phyloP scores from a whole-genome alignment of 2,329 filamentous ascomycete genomes.

The Grosmannia huntii region DNA sequence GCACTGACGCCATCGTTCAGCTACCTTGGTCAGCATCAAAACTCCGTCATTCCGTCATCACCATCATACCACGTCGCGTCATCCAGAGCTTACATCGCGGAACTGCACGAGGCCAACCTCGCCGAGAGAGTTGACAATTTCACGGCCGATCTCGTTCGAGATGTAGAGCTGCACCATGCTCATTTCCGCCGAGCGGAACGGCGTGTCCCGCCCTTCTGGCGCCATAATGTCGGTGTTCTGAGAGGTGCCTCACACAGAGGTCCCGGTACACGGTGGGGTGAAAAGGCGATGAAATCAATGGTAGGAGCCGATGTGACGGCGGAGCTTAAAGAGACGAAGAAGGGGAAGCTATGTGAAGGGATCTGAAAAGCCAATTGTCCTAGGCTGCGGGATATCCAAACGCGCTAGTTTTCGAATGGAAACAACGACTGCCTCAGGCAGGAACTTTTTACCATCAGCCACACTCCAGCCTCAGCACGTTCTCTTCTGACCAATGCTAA shows the following conservation, averaged over 20 bases:
- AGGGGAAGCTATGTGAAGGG: background rate
- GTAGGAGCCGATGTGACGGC: constrained; percentile 6
- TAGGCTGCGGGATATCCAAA: constrained; percentile 11
- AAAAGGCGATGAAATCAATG: constrained; percentile 1
- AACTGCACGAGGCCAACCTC: constrained; percentile 96
- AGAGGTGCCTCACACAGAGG: background rate
- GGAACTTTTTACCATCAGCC: background rate
- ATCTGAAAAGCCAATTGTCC: constrained; percentile 3
- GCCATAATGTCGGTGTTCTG: constrained; percentile 36
- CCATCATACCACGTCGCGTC: background rate
- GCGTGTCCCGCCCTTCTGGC: constrained; percentile 64
- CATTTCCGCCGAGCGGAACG: constrained; percentile 99
- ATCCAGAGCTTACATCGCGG: constrained; percentile 62
- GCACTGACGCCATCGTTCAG: constrained; percentile 86
- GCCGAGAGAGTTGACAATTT: constrained; percentile 91
- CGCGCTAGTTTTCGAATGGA: constrained; percentile 1
- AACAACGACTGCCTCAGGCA: constrained; percentile 10
- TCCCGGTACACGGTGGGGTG: background rate
- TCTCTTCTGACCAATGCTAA: background rate
- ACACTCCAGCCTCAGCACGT: background rate
- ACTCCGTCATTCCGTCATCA: background rate
- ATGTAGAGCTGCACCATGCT: constrained; percentile 99
- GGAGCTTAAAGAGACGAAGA: constrained; percentile 1
- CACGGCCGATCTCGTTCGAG: constrained; percentile 94
- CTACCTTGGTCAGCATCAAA: constrained; percentile 30